Evolutionary conservation across 345 rosid genomes (phyloP).

Genomic region (Ricinus communis): DNA sequence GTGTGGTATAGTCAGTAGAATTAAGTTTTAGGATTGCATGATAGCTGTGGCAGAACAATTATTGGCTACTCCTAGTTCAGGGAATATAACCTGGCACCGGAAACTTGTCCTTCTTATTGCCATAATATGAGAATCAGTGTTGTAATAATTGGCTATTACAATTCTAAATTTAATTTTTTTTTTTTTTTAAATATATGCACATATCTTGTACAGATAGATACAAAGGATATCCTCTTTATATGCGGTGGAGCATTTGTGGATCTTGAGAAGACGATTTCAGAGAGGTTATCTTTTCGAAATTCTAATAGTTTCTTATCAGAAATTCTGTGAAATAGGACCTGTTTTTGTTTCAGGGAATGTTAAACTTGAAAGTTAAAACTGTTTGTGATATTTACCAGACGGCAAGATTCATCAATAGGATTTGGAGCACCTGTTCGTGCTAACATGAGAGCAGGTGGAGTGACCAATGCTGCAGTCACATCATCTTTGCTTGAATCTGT

Average conservation of each 20-base stretch:
- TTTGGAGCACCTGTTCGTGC: slow-evolving; percentile 99
- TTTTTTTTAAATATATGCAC: not conserved
- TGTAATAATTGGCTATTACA: not conserved
- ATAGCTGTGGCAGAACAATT: not conserved
- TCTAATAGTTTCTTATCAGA: slow-evolving; percentile 6
- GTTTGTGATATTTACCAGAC: slow-evolving; percentile 45
- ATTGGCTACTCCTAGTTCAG: not conserved
- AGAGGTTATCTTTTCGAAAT: slow-evolving; percentile 51
- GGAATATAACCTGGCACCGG: not conserved
- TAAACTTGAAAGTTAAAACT: slow-evolving; percentile 4
- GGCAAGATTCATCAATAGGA: slow-evolving; percentile 93
- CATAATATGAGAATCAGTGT: not conserved
- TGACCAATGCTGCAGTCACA: slow-evolving; percentile 63
- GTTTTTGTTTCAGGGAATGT: slow-evolving; percentile 15
- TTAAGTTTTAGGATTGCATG: not conserved
- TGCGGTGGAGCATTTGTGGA: slow-evolving; percentile 97
- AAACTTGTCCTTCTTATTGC: not conserved
- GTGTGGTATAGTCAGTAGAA: not conserved
- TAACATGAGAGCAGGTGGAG: slow-evolving; percentile 78
- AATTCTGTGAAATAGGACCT: slow-evolving; percentile 1
- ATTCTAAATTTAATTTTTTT: not conserved
- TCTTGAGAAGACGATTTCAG: slow-evolving; percentile 90
- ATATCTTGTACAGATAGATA: slow-evolving; percentile 61
- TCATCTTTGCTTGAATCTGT: slow-evolving; percentile 91
- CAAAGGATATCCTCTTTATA: slow-evolving; percentile 90